These are phyloP conservation scores for Chlamydomonas asymmetrica DNA, from an alignment of 139 green algal species.

Conservation along the genomic window DNA sequence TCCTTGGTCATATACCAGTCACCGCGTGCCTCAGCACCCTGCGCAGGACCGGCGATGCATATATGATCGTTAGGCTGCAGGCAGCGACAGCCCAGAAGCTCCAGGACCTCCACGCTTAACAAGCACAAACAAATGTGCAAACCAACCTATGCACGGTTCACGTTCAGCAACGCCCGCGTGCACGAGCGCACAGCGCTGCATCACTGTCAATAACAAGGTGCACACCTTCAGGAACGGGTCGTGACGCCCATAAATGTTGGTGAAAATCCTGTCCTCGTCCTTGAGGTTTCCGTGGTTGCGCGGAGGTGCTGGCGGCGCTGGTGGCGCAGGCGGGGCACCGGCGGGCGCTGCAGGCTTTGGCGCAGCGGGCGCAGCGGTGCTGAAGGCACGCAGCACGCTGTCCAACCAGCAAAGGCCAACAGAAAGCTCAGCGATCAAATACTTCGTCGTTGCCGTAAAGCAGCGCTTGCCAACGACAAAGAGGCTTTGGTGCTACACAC, in stretches of 20 bases:
- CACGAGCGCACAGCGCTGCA: too few species aligned
- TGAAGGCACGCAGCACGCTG: constrained; percentile 24
- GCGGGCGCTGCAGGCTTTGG: constrained; percentile 7
- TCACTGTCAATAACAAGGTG: too few species aligned
- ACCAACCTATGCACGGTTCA: not conserved
- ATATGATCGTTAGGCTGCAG: too few species aligned
- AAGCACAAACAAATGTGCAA: too few species aligned
- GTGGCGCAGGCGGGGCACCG: constrained; percentile 19
- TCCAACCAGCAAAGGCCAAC: too few species aligned
- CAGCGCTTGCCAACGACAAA: too few species aligned
- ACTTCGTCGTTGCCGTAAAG: too few species aligned
- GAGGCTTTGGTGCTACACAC: too few species aligned
- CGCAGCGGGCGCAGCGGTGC: constrained; percentile 17
- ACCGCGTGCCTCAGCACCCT: constrained; percentile 66
- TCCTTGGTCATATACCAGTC: constrained; percentile 92
- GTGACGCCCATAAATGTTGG: constrained; percentile 93
- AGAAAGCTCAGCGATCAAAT: too few species aligned
- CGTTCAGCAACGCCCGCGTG: too few species aligned
- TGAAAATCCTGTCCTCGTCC: constrained; percentile 97
- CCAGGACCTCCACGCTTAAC: too few species aligned
- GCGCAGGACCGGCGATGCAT: not conserved
- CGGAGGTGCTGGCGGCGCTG: constrained; percentile 47
- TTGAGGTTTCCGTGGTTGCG: constrained; percentile 83
- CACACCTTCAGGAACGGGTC: constrained; percentile 88
- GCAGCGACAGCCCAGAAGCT: too few species aligned